These are phyloP conservation scores for Aspergillus wentii DNA, from an alignment of 495 filamentous ascomycete species.

Conservation along the genomic window DNA sequence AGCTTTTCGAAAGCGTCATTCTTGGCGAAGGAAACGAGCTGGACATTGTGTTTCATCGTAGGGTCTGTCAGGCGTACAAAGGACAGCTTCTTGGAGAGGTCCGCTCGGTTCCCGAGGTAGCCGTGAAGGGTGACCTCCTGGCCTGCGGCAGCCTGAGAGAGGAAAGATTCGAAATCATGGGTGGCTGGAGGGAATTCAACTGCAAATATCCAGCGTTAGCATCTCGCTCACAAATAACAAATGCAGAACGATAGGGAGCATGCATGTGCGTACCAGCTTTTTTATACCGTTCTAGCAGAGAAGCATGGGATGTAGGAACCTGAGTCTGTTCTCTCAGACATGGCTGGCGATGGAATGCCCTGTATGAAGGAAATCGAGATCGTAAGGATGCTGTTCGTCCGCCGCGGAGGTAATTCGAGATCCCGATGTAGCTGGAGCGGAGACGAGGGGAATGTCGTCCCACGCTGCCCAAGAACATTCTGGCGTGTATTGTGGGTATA, in stretches of 20 bases:
- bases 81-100: constrained; percentile 59
- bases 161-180: constrained; percentile 41
- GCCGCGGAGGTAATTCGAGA: constrained; percentile 32
- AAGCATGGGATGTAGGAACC: constrained; percentile 11
- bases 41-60: constrained; percentile 42
- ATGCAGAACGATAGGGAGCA: neutral
- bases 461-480: constrained; percentile 18
- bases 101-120: constrained; percentile 59
- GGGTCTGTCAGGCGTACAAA: constrained; percentile 61
- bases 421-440: constrained; percentile 34
- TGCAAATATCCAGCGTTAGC: constrained; percentile 15
- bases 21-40: constrained; percentile 48
- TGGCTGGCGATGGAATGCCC: constrained; percentile 21
- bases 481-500: neutral
- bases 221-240: too few species aligned
- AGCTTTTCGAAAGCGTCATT: constrained; percentile 37
- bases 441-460: constrained; percentile 19
- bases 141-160: constrained; percentile 32
- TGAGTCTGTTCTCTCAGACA: constrained; percentile 19
- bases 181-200: constrained; percentile 51
- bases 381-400: constrained; percentile 8
- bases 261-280: constrained; percentile 32
- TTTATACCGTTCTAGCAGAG: constrained; percentile 43
- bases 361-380: constrained; percentile 6
- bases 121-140: constrained; percentile 61